Evolutionary conservation across 2,329 filamentous ascomycete species (phyloP).

Genomic region (Colletotrichum gigasporum): DNA sequence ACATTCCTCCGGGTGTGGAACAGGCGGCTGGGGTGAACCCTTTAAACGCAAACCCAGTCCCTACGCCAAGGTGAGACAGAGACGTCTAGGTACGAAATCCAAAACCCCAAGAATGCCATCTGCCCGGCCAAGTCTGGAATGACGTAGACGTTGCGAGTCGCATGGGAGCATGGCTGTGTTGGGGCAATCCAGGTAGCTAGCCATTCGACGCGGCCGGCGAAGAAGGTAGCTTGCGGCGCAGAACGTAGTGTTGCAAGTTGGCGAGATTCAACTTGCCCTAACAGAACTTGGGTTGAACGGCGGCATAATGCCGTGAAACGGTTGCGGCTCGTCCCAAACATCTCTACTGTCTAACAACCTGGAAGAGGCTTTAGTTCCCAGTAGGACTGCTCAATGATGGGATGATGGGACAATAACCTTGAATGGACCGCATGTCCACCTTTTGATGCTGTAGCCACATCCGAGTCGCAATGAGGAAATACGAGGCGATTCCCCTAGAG

Average conservation of each 20-base stretch:
- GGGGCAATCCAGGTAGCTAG: background rate
- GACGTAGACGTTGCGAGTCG: background rate
- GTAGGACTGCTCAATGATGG: constrained; percentile 12
- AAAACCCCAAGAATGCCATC: constrained; percentile 8
- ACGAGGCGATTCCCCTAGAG: too few species aligned
- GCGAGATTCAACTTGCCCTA: background rate
- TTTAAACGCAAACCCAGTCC: background rate
- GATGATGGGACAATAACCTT: constrained; percentile 15
- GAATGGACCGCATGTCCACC: constrained; percentile 8
- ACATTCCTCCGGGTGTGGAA: background rate
- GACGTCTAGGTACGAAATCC: background rate
- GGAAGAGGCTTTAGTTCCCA: constrained; percentile 2
- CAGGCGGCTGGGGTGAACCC: constrained; percentile 16
- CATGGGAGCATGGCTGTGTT: background rate
- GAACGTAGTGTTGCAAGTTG: background rate
- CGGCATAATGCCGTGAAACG: constrained; percentile 7
- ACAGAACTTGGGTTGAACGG: constrained; percentile 20
- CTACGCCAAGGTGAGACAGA: background rate
- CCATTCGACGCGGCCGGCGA: background rate
- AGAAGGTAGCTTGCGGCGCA: background rate
- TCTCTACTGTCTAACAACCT: background rate
- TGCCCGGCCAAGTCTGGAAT: background rate
- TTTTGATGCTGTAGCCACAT: too few species aligned
- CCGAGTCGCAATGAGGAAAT: too few species aligned
- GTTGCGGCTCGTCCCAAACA: constrained; percentile 7